phyloP scores from a whole-genome alignment of 371 early-diverging fungal species.

The Coelomomyces lativittatus region DNA sequence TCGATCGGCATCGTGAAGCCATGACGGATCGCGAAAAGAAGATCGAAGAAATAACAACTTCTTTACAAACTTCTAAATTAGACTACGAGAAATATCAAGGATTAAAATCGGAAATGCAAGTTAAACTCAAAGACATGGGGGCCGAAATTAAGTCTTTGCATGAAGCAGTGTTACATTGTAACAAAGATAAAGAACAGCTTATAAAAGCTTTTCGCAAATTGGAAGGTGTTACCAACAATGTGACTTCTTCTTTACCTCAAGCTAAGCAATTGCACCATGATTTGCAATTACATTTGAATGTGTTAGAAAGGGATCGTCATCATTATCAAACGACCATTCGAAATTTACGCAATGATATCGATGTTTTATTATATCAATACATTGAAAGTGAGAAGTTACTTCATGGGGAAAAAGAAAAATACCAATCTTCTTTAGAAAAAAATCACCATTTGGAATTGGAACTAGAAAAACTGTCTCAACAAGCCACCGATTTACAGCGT shows the following conservation, averaged over 20 bases:
- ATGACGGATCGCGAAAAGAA: slow-evolving; percentile 4
- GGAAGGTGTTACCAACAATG: not conserved
- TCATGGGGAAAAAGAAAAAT: slow-evolving; percentile 14
- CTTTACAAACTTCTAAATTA: slow-evolving; percentile 30
- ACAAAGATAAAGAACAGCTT: slow-evolving; percentile 22
- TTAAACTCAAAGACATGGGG: not conserved
- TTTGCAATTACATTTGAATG: slow-evolving; percentile 7
- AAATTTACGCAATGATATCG: slow-evolving; percentile 15
- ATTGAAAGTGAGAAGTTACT: slow-evolving; percentile 11
- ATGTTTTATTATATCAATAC: slow-evolving; percentile 14
- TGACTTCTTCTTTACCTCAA: not conserved
- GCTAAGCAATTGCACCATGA: slow-evolving; percentile 5
- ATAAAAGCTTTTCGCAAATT: not conserved
- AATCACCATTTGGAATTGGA: slow-evolving; percentile 4
- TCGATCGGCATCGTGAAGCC: slow-evolving; percentile 5
- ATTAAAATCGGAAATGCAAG: slow-evolving; percentile 17
- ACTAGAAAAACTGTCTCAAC: not conserved
- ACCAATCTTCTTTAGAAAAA: slow-evolving; percentile 2
- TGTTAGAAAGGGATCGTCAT: slow-evolving; percentile 11
- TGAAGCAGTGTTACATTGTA: slow-evolving; percentile 17
- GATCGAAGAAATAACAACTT: slow-evolving; percentile 21
- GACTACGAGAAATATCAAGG: slow-evolving; percentile 19
- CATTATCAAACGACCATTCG: slow-evolving; percentile 7
- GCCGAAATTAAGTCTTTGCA: slow-evolving; percentile 23
- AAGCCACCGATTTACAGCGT: not conserved